Conservation (phyloP, 768 basidiomycete species). For the Kwoniella dejecticola region DNA sequence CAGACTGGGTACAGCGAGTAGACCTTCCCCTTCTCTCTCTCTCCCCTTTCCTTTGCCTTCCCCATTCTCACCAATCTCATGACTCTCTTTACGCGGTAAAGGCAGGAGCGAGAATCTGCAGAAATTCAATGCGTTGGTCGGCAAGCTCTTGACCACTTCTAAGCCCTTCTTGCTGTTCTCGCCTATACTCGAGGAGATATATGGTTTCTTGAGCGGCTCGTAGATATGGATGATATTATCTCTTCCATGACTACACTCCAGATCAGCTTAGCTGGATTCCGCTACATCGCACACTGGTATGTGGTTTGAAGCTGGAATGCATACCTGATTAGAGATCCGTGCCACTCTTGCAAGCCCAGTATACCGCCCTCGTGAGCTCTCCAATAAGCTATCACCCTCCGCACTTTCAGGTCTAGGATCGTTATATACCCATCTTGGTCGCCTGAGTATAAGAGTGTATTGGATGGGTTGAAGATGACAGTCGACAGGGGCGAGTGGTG, state of each 20-base stretch:
- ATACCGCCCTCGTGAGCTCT: slow-evolving; percentile 75
- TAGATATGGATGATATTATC: slow-evolving; percentile 52
- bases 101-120: slow-evolving; percentile 79
- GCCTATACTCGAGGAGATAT: slow-evolving; percentile 12
- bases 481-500: slow-evolving; percentile 69
- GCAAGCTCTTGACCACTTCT: slow-evolving; percentile 67
- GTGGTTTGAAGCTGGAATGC: slow-evolving; percentile 49
- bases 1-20: slow-evolving; percentile 83
- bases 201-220: slow-evolving; percentile 30
- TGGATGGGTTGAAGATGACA: slow-evolving; percentile 68
- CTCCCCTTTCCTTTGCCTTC: slow-evolving; percentile 28
- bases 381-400: slow-evolving; percentile 77
- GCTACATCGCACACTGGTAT: neutral
- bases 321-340: slow-evolving; percentile 71
- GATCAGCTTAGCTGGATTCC: slow-evolving; percentile 17
- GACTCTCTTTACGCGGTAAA: slow-evolving; percentile 8
- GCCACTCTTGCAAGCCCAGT: slow-evolving; percentile 77
- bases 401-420: slow-evolving; percentile 71
- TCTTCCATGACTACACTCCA: slow-evolving; percentile 48
- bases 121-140: slow-evolving; percentile 91
- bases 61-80: neutral
- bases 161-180: slow-evolving; percentile 6
- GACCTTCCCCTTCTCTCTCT: slow-evolving; percentile 29
- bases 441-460: slow-evolving; percentile 81
- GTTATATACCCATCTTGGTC: slow-evolving; percentile 77